These are phyloP conservation scores for Talaromyces sp. DNA, from an alignment of 2,329 filamentous ascomycete species.

Conservation along the genomic window DNA sequence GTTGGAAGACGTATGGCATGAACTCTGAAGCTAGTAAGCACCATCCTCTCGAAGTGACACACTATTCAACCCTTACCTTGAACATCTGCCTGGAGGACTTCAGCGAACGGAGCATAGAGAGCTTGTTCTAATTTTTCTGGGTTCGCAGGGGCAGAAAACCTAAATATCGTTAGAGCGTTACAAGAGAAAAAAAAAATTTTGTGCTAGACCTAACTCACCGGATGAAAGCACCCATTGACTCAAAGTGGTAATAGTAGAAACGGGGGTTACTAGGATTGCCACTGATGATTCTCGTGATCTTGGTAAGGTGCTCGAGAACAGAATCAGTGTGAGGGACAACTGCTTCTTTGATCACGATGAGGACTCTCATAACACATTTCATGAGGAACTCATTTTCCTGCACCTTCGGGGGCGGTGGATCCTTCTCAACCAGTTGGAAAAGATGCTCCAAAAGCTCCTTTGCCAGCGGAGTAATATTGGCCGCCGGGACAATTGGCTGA, in stretches of 20 bases:
- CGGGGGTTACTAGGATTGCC: conserved; percentile 94
- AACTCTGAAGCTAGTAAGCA: conserved; percentile 62
- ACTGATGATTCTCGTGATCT: conserved; percentile 86
- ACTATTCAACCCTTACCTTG: conserved; percentile 52
- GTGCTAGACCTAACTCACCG: conserved; percentile 41
- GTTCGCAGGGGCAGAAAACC: conserved; percentile 63
- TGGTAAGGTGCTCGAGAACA: conserved; percentile 77
- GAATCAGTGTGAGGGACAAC: conserved; percentile 68
- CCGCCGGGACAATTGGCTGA: conserved; percentile 71
- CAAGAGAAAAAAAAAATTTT: conserved; percentile 4
- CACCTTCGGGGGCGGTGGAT: conserved; percentile 80
- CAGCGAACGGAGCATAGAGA: conserved; percentile 77
- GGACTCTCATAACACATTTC: conserved; percentile 95
- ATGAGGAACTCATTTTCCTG: conserved; percentile 99
- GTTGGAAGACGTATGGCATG: conserved; percentile 91
- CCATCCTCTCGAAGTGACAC: conserved; percentile 7
- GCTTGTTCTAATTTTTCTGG: conserved; percentile 71
- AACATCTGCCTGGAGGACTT: conserved; percentile 74
- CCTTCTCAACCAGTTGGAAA: conserved; percentile 84
- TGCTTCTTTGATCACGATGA: conserved; percentile 87
- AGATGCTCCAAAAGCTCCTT: conserved; percentile 85
- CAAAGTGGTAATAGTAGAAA: conserved; percentile 98
- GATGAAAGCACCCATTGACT: conserved; percentile 85
- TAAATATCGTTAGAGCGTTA: conserved; percentile 15
- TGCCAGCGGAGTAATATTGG: conserved; percentile 73